Base-by-base conservation (phyloP, 345 rosid genomes). In the Laguncularia racemosa region DNA sequence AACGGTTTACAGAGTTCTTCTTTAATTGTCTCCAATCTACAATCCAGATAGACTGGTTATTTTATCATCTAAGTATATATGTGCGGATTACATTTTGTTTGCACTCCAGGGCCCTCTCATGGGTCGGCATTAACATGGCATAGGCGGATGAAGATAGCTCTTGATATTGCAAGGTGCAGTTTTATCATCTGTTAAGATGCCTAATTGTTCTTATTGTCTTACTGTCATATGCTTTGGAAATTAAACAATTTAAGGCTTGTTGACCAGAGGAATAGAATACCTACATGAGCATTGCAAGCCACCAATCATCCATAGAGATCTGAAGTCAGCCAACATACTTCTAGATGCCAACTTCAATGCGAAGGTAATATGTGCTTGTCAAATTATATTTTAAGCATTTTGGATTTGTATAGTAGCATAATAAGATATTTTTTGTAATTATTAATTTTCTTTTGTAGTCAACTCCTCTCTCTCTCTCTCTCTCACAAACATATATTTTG, bases 291-390 rank as follows among this genome's bases (percentile, higher is more conserved):
- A 73, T 70, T 87, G 97, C 77, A 82, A 70, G 64, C 99, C 99
- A 58, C 72, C 79, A 38, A 89, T 93, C 75, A 89, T 93, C 59
- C 99, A 93, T 80, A 85, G 99, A 68, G 99, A 93, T 84, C 85
- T 93, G 78, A 93, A 93, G 82, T 81, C 99, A 2, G 91, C 99
- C 64, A 93, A 93, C 73, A 83, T 93, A 58, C 86, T 93, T 48
- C 64, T 93, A 71, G 99, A 89, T 67, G 72, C 86, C 61, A 78
- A 78, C 65, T 93, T 83, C 81, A 87, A 85, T 58, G 99, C 99
- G 21, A 93, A 93, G 99, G 99, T 89, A 79, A 43, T 56, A 19
- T 50, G 44, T 44, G 50, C 40, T 23, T 23, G 28, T 23, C 28
- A 6, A 65, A 46, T 14, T 16, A 2, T 33, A 23, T 52, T 53